These are phyloP conservation scores for Boletus edulis DNA, from an alignment of 768 basidiomycete species.

Conservation along the genomic window DNA sequence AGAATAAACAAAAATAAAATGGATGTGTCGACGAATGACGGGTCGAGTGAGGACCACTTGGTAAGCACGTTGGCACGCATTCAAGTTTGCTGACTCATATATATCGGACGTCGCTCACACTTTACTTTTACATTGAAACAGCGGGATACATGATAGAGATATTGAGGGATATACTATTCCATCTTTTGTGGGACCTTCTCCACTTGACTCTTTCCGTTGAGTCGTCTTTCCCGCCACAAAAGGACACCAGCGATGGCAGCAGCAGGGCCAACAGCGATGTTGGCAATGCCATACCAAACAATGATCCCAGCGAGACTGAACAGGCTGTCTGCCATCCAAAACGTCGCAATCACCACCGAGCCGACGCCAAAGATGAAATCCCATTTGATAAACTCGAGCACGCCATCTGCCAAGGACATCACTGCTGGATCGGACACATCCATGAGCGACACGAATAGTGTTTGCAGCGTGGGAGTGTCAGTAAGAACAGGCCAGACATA, in stretches of 20 bases:
- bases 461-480: slow-evolving; percentile 1
- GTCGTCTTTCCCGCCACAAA: slow-evolving; percentile 46
- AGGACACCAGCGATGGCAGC: slow-evolving; percentile 48
- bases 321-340: slow-evolving; percentile 45
- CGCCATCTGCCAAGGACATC: slow-evolving; percentile 9
- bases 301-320: slow-evolving; percentile 34
- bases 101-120: too few species aligned
- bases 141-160: too few species aligned
- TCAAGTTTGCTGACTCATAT: too few species aligned
- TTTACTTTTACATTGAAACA: too few species aligned
- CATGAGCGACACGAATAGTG: slow-evolving; percentile 15
- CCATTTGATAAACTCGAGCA: slow-evolving; percentile 49
- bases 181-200: not conserved
- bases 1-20: too few species aligned
- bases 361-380: slow-evolving; percentile 40
- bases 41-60: too few species aligned
- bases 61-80: too few species aligned
- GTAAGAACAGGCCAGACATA: slow-evolving; percentile 17
- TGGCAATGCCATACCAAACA: slow-evolving; percentile 43
- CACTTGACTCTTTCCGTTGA: slow-evolving; percentile 13
- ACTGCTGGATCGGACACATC: not conserved
- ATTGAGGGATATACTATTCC: not conserved
- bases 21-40: too few species aligned
- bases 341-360: slow-evolving; percentile 41
- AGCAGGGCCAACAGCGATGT: slow-evolving; percentile 46